Percentiles rank a stretch among this genome's conserved stretches.
These are phyloP conservation scores for Pueraria montana DNA, from an alignment of 306 rosid species.

Conservation along the genomic window DNA sequence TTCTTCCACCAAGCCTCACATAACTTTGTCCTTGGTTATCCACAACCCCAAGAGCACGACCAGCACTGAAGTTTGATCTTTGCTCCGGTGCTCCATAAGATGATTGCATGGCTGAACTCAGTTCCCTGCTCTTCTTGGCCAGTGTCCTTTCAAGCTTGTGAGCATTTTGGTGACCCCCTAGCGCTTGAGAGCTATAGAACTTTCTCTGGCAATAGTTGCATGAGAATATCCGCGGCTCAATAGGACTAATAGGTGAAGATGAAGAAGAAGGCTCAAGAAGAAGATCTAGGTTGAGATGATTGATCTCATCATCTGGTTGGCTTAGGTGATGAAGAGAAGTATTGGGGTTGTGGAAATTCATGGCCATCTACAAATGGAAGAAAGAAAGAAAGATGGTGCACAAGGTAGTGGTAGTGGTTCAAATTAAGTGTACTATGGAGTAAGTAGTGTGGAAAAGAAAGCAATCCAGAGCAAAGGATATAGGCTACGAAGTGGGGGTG, in stretches of 20 bases:
- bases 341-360: slow-evolving; percentile 71
- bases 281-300: slow-evolving; percentile 67
- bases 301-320: slow-evolving; percentile 46
- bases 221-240: slow-evolving; percentile 69
- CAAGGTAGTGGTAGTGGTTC: slow-evolving; percentile 23
- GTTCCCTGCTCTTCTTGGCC: slow-evolving; percentile 87
- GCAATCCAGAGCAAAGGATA: slow-evolving; percentile 25
- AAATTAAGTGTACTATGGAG: not conserved
- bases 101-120: slow-evolving; percentile 52
- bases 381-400: not conserved
- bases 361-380: slow-evolving; percentile 30
- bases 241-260: slow-evolving; percentile 52
- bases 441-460: slow-evolving; percentile 33
- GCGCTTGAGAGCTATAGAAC: slow-evolving; percentile 88
- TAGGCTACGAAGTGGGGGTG: slow-evolving; percentile 26
- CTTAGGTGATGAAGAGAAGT: slow-evolving; percentile 62
- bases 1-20: slow-evolving; percentile 47
- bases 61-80: slow-evolving; percentile 10
- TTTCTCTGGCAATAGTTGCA: slow-evolving; percentile 93
- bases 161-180: slow-evolving; percentile 96
- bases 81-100: slow-evolving; percentile 37
- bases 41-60: slow-evolving; percentile 37
- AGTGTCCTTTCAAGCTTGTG: slow-evolving; percentile 89
- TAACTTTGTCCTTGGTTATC: slow-evolving; percentile 46
- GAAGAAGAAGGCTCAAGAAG: slow-evolving; percentile 68